phyloP scores from a whole-genome alignment of 495 filamentous ascomycete genomes.

The Amniculicola lignicola region DNA sequence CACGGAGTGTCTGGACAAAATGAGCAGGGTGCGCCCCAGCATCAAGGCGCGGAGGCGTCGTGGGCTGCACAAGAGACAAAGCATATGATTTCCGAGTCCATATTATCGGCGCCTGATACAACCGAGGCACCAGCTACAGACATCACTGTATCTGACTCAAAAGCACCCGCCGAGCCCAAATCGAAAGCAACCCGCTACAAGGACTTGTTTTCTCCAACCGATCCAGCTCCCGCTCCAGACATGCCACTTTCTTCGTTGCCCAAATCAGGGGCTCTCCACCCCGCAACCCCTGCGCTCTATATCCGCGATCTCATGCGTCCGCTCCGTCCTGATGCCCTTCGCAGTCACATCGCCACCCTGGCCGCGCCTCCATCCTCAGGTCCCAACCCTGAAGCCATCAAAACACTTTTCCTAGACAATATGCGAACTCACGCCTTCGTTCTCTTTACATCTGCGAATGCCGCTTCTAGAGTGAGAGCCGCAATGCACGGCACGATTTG shows the following conservation, averaged over 20 bases:
- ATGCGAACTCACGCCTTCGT: conserved; percentile 88
- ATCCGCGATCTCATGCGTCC: conserved; percentile 90
- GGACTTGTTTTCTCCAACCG: conserved; percentile 20
- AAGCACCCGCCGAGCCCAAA: not conserved
- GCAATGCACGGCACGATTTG: conserved; percentile 74
- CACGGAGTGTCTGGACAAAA: conserved; percentile 14
- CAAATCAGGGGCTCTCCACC: conserved; percentile 66
- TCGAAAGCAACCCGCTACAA: conserved; percentile 26
- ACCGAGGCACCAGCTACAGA: conserved; percentile 1
- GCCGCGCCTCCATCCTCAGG: conserved; percentile 55
- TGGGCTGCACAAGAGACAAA: too few relatives aligned
- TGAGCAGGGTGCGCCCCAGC: conserved; percentile 8
- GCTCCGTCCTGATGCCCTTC: conserved; percentile 61
- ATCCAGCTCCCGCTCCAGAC: not conserved
- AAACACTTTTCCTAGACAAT: conserved; percentile 72
- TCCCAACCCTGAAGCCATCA: conserved; percentile 53
- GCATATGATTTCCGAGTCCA: too few relatives aligned
- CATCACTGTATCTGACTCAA: not conserved
- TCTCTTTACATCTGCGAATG: conserved; percentile 60
- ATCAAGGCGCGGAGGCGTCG: too few relatives aligned
- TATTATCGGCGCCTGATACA: not conserved
- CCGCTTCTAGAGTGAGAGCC: conserved; percentile 75
- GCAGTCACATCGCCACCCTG: conserved; percentile 63
- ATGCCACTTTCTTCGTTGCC: too few relatives aligned
- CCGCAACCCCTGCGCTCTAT: conserved; percentile 81